phyloP scores from a whole-genome alignment of 495 filamentous ascomycete species.

The Alectoria sarmentosa region DNA sequence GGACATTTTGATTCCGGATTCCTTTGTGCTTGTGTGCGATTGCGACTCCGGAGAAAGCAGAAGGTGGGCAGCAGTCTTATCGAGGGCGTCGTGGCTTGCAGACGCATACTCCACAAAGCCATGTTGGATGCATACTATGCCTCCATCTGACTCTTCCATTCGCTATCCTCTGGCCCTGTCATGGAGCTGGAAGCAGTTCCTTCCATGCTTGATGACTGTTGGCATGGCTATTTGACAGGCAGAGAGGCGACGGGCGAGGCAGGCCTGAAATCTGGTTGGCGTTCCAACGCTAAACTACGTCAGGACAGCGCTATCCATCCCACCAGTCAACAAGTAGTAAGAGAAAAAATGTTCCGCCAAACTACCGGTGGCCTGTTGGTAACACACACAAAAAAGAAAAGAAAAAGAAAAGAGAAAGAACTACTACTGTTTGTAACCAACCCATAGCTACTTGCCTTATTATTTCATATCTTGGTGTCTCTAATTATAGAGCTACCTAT shows the following conservation, averaged over 20 bases:
- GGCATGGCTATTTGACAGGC: neutral
- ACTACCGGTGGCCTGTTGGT: neutral
- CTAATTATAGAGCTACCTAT: conserved; percentile 25
- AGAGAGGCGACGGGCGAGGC: neutral
- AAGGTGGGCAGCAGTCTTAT: conserved; percentile 16
- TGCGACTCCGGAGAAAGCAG: neutral
- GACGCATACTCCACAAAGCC: neutral
- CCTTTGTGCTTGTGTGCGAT: neutral
- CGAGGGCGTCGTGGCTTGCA: conserved; percentile 18
- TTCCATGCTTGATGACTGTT: neutral
- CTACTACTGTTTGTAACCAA: neutral
- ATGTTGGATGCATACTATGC: conserved; percentile 6
- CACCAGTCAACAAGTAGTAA: no score
- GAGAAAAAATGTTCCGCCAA: conserved; percentile 11
- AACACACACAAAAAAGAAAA: neutral
- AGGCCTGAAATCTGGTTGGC: conserved; percentile 5
- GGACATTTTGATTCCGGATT: no score
- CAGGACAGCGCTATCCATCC: no score
- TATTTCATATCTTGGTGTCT: neutral
- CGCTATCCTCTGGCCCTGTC: conserved; percentile 1
- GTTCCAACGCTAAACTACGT: neutral
- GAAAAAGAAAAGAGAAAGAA: neutral
- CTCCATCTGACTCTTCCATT: conserved; percentile 5
- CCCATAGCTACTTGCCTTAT: neutral
- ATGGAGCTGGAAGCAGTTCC: neutral